Evolutionary conservation across 1,284 basidiomycete species (phyloP), one percentile per base, ranked within the genome.

Genomic region (Exobasidium rhododendri): DNA sequence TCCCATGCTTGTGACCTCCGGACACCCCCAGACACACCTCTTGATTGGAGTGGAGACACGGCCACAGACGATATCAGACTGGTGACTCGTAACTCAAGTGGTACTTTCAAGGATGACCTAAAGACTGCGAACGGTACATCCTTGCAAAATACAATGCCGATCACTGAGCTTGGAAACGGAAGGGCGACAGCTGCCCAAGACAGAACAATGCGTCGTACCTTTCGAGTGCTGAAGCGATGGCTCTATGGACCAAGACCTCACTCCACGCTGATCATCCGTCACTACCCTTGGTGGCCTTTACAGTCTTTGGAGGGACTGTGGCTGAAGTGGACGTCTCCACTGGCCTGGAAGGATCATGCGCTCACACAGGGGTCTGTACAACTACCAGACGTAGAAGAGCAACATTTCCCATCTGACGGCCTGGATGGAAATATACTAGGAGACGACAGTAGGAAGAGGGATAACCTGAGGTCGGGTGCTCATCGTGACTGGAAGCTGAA

Each of bases 271-370:
- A 53, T 35, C 35, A 66, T 77, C 11, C 58, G 63, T n/a, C 74
- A 76, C 28, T 75, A 69, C 35, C 61, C 59, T 0, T 78, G 76
- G 76, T 78, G 75, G 76, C 75, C 76, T 2, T 51, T 75, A 6
- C 63, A 32, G 1, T 29, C 49, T 0, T n/a, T 75, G 10, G 76
- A 78, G 55, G 46, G 43, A 1, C 26, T 43, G 3, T 77, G 75
- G 73, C 28, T 62, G 5, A 56, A 53, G 0, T 10, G 66, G 1
- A 75, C 73, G 3, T n/a, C 50, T 3, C 56, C 57, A 0, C 22
- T 74, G 13, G 71, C 73, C 0, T 73, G 70, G 67, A 71, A 68
- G 28, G 66, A 69, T 31, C 68, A 67, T 50, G 17, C 24, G n/a
- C 55, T 20, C 6, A 24, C 5, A 28, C 11, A 30, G 29, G 6